phyloP scores from a whole-genome alignment of 805 yeast genomes.

The Ogataea parapolymorpha region DNA sequence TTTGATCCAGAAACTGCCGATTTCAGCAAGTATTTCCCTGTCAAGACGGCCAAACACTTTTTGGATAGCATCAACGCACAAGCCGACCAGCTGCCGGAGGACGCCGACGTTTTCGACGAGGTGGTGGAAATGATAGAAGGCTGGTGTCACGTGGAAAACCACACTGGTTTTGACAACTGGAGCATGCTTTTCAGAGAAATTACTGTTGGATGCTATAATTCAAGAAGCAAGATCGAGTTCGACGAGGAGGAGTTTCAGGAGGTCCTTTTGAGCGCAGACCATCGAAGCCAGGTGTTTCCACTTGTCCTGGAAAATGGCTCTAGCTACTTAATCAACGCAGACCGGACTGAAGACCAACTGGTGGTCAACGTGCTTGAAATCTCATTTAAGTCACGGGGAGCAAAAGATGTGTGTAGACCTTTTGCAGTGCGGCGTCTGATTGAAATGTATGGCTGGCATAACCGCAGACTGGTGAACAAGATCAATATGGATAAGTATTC shows the following conservation, averaged over 20 bases:
- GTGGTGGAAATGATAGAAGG: slow-evolving; percentile 30
- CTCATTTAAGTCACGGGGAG: slow-evolving; percentile 22
- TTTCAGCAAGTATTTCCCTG: slow-evolving; percentile 12
- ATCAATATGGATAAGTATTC: slow-evolving; percentile 23
- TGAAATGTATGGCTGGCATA: slow-evolving; percentile 32
- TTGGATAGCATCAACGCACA: slow-evolving; percentile 16
- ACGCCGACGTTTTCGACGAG: slow-evolving; percentile 28
- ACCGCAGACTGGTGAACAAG: slow-evolving; percentile 23
- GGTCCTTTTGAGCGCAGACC: slow-evolving; percentile 25
- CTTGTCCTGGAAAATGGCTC: slow-evolving; percentile 30
- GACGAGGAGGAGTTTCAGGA: slow-evolving; percentile 30
- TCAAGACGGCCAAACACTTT: slow-evolving; percentile 17
- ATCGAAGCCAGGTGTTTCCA: slow-evolving; percentile 32
- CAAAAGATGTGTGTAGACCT: slow-evolving; percentile 27
- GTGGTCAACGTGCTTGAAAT: slow-evolving; percentile 28
- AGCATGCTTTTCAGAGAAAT: slow-evolving; percentile 25
- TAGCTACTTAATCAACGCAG: slow-evolving; percentile 29
- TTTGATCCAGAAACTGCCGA: background rate
- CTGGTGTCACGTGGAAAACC: slow-evolving; percentile 24
- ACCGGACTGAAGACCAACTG: slow-evolving; percentile 15
- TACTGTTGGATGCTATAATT: slow-evolving; percentile 26
- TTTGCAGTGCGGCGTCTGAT: slow-evolving; percentile 28
- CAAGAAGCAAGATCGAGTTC: slow-evolving; percentile 28
- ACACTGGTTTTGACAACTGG: slow-evolving; percentile 19
- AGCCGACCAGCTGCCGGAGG: slow-evolving; percentile 21